Evolutionary conservation across 2,329 filamentous ascomycete species (phyloP).

Genomic region (Phialophora macrospora): DNA sequence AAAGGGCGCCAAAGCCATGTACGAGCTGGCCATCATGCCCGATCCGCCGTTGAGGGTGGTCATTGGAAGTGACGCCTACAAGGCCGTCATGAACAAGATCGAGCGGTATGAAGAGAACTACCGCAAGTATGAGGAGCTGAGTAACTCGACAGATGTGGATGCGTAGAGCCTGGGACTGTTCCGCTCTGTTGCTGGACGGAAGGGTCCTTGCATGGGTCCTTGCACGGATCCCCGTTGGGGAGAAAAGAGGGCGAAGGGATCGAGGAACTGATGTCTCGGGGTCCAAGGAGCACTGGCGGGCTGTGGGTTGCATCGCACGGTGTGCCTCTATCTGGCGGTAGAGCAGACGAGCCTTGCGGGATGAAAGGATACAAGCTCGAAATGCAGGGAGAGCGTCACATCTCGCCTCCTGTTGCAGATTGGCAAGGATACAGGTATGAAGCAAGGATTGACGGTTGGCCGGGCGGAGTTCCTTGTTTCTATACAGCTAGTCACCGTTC

Average conservation of each 20-base stretch:
- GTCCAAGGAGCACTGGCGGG: too few relatives aligned
- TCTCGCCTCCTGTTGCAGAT: not conserved
- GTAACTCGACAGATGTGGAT: constrained; percentile 38
- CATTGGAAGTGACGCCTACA: constrained; percentile 38
- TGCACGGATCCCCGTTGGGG: too few relatives aligned
- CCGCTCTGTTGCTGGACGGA: not conserved
- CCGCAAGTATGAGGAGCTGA: constrained; percentile 33
- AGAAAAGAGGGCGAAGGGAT: too few relatives aligned
- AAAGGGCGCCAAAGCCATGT: constrained; percentile 44
- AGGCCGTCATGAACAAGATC: constrained; percentile 36
- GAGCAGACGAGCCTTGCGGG: not conserved
- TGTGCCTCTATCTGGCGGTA: not conserved
- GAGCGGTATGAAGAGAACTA: constrained; percentile 38
- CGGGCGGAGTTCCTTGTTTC: not conserved
- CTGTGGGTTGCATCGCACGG: too few relatives aligned
- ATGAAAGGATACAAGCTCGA: not conserved
- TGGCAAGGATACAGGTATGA: not conserved
- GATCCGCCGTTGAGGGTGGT: constrained; percentile 35
- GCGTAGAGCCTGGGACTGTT: constrained; percentile 2
- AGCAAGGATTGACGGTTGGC: not conserved
- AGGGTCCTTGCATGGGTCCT: too few relatives aligned
- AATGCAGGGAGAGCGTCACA: not conserved
- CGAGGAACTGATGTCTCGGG: too few relatives aligned
- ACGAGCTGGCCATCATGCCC: constrained; percentile 40
- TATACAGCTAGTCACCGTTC: constrained; percentile 1